These are phyloP conservation scores for Spirogloea muscicola DNA, from an alignment of 139 green algal genomes.

Conservation along the genomic window DNA sequence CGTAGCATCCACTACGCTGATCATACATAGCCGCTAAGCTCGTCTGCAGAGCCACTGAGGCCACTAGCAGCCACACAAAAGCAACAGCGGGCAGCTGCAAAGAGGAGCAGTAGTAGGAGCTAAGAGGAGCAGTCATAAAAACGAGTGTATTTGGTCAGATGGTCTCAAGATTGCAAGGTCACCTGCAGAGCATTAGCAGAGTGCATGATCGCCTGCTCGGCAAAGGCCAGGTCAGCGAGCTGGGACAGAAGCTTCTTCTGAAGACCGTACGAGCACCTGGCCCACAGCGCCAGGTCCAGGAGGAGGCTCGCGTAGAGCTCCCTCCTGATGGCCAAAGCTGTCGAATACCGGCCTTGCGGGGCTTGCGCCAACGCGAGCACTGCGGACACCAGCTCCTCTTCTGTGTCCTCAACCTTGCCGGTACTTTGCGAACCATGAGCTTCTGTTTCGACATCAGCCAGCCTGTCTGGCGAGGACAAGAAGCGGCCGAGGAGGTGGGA, in stretches of 20 bases:
- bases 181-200: conserved; percentile 2
- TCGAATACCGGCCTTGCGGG: no score
- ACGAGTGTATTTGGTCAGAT: no score
- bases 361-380: conserved; percentile 15
- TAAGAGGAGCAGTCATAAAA: no score
- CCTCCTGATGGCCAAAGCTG: conserved; percentile 17
- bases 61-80: no score
- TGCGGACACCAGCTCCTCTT: conserved; percentile 36
- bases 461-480: conserved; percentile 3
- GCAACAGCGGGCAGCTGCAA: no score
- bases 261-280: not conserved
- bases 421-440: not conserved
- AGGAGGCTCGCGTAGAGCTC: conserved; percentile 24
- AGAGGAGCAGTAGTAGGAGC: no score
- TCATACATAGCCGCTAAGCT: no score
- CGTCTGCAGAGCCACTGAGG: no score
- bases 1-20: no score
- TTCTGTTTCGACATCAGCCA: not conserved
- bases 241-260: conserved; percentile 27
- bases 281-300: conserved; percentile 37
- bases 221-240: conserved; percentile 3
- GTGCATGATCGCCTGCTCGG: conserved; percentile 20
- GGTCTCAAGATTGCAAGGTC: no score
- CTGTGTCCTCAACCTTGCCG: not conserved
- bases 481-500: conserved; percentile 20